phyloP scores from a whole-genome alignment of 2,329 filamentous ascomycete species.

The Fusarium tuaranense region DNA sequence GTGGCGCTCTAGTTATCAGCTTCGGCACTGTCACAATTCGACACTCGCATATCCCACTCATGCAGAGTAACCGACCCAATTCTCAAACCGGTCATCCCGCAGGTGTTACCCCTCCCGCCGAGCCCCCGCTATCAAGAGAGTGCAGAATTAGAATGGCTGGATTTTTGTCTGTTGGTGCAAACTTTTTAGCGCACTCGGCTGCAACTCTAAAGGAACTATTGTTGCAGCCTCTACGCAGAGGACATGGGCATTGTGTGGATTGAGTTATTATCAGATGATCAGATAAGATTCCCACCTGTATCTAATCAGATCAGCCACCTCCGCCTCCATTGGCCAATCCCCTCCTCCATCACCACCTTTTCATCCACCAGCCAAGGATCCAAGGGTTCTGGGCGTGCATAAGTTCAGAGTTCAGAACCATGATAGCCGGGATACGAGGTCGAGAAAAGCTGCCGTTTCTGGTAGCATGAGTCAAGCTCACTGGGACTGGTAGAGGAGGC shows the following conservation, averaged over 20 bases:
- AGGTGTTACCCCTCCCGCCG: constrained; percentile 9
- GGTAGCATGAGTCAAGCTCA: constrained; percentile 1
- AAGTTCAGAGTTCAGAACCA: constrained; percentile 31
- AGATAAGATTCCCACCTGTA: constrained; percentile 35
- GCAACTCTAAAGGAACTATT: constrained; percentile 1
- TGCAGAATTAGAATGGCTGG: constrained; percentile 17
- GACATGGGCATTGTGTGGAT: constrained; percentile 14
- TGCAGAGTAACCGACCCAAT: background rate
- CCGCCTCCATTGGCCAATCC: constrained; percentile 32
- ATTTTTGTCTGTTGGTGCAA: background rate
- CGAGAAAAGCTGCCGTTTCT: background rate
- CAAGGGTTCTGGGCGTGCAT: constrained; percentile 3
- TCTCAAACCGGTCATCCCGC: constrained; percentile 3
- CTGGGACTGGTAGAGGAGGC: background rate
- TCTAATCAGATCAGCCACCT: constrained; percentile 45
- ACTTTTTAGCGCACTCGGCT: background rate
- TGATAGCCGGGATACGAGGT: constrained; percentile 6
- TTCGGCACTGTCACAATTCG: background rate
- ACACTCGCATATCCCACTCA: background rate
- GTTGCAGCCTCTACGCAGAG: constrained; percentile 13
- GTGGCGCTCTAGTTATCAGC: background rate
- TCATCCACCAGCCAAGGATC: background rate
- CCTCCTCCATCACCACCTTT: constrained; percentile 5
- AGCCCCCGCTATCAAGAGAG: constrained; percentile 5
- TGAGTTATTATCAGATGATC: constrained; percentile 40